phyloP scores from a whole-genome alignment of 2,329 filamentous ascomycete species.

The Thielaviopsis populi region DNA sequence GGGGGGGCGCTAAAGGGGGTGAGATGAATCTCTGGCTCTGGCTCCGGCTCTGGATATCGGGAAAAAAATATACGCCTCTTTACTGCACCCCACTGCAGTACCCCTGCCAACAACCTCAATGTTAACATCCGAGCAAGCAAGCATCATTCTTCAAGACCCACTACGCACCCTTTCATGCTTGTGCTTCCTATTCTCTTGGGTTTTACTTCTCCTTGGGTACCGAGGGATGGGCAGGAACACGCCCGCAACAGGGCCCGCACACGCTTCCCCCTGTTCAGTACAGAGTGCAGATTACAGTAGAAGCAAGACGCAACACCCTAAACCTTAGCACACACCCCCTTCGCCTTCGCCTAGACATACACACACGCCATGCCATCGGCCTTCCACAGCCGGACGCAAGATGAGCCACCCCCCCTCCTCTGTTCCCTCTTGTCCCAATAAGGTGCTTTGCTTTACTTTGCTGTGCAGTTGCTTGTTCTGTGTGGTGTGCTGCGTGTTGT shows the following conservation, averaged over 20 bases:
- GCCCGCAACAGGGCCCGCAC: no score
- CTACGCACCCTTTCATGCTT: background rate
- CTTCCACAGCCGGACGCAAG: background rate
- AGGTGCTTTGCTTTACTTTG: background rate
- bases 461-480: background rate
- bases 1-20: background rate
- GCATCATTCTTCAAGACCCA: constrained; percentile 5
- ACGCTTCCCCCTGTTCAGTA: no score
- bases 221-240: background rate
- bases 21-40: background rate
- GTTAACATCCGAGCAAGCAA: background rate
- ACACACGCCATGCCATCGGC: background rate
- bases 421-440: background rate
- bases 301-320: no score
- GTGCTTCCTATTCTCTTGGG: background rate
- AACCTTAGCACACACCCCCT: no score
- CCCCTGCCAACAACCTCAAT: background rate
- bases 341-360: background rate
- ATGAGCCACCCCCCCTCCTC: background rate
- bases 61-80: background rate
- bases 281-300: no score
- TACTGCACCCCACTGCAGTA: background rate
- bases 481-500: background rate
- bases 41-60: background rate
- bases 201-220: background rate